These are phyloP conservation scores for Aspergillus fischeri DNA, from an alignment of 2,329 filamentous ascomycete species.

Conservation along the genomic window DNA sequence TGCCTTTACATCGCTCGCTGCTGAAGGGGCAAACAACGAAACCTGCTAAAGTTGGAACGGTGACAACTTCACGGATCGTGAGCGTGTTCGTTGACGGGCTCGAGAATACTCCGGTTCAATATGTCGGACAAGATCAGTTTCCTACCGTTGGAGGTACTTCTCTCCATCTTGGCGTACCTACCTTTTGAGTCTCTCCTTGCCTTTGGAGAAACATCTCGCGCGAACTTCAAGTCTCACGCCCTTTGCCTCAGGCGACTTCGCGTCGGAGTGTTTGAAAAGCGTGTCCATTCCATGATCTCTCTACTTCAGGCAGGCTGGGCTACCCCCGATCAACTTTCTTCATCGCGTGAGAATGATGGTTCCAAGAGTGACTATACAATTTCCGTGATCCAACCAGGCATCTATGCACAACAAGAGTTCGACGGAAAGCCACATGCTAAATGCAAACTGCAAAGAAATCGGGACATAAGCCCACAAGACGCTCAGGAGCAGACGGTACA, in stretches of 20 bases:
- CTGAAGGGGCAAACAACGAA: not conserved
- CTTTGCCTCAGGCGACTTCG: conserved; percentile 27
- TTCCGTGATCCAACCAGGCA: conserved; percentile 12
- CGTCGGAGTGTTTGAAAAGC: conserved; percentile 30
- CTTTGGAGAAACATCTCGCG: conserved; percentile 29
- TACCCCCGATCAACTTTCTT: conserved; percentile 15
- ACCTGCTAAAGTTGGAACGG: not conserved
- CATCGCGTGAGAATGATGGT: conserved; percentile 1
- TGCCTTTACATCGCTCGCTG: too few species aligned
- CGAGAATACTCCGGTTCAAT: not conserved
- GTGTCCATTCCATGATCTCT: conserved; percentile 29
- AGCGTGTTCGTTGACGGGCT: not conserved
- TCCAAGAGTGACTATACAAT: conserved; percentile 9
- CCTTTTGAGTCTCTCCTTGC: conserved; percentile 25
- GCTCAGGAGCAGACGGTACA: conserved; percentile 18
- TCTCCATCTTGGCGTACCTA: conserved; percentile 29
- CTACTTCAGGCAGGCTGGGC: conserved; percentile 25
- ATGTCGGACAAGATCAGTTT: conserved; percentile 17
- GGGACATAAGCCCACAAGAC: not conserved
- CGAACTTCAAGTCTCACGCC: conserved; percentile 24
- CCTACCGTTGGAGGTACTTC: conserved; percentile 30
- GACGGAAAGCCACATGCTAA: not conserved
- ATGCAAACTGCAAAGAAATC: conserved; percentile 1
- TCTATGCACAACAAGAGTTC: not conserved
- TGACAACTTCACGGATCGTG: not conserved